Percentiles rank a stretch among this genome's conserved stretches.
phyloP scores from a whole-genome alignment of 176 grass and related monocot genomes.

The Lolium multiflorum region DNA sequence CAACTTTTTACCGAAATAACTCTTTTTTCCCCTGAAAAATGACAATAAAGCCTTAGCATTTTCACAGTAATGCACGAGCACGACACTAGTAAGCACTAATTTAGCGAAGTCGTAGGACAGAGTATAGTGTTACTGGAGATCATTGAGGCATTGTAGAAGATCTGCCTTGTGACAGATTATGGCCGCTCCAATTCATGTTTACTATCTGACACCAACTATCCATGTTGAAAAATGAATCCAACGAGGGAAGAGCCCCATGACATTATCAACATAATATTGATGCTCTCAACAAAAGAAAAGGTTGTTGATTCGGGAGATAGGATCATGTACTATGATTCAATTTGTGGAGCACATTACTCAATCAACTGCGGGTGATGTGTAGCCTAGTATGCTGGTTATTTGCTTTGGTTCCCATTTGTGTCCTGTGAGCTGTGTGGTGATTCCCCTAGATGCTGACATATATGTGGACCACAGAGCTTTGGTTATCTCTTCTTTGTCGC shows the following conservation, averaged over 20 bases:
- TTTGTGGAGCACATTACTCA: conserved; percentile 19
- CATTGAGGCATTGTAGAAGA: not conserved
- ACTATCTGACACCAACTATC: not conserved
- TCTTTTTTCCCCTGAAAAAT: not conserved
- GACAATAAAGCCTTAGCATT: not conserved
- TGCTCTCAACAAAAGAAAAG: not conserved
- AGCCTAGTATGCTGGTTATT: not conserved
- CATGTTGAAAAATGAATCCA: not conserved
- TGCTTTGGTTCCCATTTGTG: conserved; percentile 12
- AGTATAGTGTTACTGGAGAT: not conserved
- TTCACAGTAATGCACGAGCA: not conserved
- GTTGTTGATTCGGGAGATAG: not conserved
- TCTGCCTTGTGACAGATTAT: not conserved
- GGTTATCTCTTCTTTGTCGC: conserved; percentile 1
- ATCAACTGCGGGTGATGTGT: not conserved
- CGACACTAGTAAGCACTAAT: not conserved
- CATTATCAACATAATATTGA: not conserved
- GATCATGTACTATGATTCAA: not conserved
- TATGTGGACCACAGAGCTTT: not conserved
- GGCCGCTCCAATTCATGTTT: not conserved
- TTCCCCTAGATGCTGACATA: not conserved
- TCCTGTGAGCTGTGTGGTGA: not conserved
- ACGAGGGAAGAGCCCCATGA: not conserved
- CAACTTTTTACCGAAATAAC: not conserved
- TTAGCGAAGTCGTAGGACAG: not conserved